Evolutionary conservation across 31 red algal genomes (phyloP).

Genomic region (Odonthalia washingtoniensis): DNA sequence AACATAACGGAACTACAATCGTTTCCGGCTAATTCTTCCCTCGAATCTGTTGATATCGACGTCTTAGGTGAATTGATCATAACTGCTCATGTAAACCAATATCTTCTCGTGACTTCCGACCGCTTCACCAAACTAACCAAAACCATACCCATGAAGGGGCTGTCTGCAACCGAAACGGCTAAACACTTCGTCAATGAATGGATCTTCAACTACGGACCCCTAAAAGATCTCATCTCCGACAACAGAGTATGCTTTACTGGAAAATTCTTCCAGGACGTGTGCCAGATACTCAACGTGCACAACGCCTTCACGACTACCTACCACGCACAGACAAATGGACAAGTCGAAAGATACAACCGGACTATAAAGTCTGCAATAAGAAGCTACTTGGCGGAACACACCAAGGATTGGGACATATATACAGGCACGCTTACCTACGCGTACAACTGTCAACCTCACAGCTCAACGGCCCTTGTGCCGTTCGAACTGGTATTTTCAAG

Average conservation of each 20-base stretch:
- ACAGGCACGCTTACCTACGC: constrained; percentile 20
- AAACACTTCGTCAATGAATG: constrained; percentile 24
- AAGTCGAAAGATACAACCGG: constrained; percentile 59
- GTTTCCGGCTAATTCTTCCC: constrained; percentile 9
- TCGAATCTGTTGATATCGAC: constrained; percentile 37
- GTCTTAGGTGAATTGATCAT: constrained; percentile 20
- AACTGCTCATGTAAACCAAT: neutral
- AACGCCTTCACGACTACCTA: constrained; percentile 55
- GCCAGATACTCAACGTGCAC: constrained; percentile 41
- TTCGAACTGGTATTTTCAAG: constrained; percentile 50
- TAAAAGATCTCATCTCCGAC: constrained; percentile 35
- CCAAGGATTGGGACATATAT: constrained; percentile 26
- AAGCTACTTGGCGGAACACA: constrained; percentile 31
- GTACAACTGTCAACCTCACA: constrained; percentile 31
- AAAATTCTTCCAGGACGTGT: constrained; percentile 29
- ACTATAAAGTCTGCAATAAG: constrained; percentile 3
- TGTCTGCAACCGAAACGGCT: neutral
- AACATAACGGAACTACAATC: too few relatives aligned
- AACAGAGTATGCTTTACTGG: constrained; percentile 29
- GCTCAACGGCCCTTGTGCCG: constrained; percentile 16
- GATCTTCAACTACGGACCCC: constrained; percentile 36
- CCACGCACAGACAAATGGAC: constrained; percentile 60
- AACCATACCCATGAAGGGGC: too few relatives aligned
- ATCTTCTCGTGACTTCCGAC: neutral
- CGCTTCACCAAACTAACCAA: too few relatives aligned